These are phyloP conservation scores for Henckelia pumila DNA, from an alignment of 257 asterid species.

Conservation along the genomic window DNA sequence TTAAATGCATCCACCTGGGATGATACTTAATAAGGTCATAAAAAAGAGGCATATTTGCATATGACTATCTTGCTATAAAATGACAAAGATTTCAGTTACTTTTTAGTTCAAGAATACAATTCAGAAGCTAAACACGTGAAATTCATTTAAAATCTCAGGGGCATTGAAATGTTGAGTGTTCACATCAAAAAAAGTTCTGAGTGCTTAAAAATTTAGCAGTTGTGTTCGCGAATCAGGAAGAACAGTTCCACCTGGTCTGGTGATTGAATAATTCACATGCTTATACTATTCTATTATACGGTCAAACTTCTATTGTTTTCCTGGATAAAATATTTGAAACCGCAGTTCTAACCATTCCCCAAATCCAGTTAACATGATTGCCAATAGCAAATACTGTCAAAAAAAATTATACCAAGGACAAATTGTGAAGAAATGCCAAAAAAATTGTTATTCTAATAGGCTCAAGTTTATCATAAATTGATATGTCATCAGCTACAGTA, in stretches of 20 bases:
- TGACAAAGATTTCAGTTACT: not conserved
- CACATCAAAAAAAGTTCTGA: not conserved
- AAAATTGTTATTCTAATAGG: not conserved
- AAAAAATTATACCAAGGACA: not conserved
- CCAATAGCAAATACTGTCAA: not conserved
- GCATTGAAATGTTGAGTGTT: not conserved
- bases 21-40: slow-evolving; percentile 67
- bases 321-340: not conserved
- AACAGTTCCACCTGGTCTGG: not conserved
- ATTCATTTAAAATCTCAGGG: not conserved
- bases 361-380: not conserved
- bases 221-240: not conserved
- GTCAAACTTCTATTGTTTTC: not conserved
- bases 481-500: not conserved
- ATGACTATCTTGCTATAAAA: not conserved
- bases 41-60: slow-evolving; percentile 22
- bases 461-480: not conserved
- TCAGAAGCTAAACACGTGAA: slow-evolving; percentile 10
- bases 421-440: not conserved
- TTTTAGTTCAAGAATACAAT: slow-evolving; percentile 6
- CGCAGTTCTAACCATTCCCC: not conserved
- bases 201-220: not conserved
- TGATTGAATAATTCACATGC: not conserved
- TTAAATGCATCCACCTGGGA: slow-evolving; percentile 97
- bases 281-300: not conserved